These are phyloP conservation scores for Cymbidium sinense DNA, from an alignment of 106 monocot species.

Conservation along the genomic window DNA sequence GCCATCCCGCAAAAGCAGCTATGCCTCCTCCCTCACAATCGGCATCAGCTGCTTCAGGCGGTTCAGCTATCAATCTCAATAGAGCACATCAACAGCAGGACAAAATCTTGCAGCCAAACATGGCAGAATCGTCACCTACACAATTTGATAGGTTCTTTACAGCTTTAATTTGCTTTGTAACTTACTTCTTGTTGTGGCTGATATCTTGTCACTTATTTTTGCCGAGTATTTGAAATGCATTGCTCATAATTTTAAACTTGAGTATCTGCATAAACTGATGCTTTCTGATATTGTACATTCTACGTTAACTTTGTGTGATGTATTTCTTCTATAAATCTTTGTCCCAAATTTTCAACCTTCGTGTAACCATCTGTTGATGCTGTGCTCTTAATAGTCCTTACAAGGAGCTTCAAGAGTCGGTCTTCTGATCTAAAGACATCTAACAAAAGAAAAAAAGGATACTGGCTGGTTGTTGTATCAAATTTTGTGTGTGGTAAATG, in stretches of 20 bases:
- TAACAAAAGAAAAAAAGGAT: too few relatives aligned
- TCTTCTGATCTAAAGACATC: too few relatives aligned
- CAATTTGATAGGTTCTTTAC: conserved; percentile 33
- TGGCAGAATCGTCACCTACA: conserved; percentile 19
- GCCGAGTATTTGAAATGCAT: background rate
- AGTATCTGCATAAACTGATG: background rate
- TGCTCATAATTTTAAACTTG: background rate
- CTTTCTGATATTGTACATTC: too few relatives aligned
- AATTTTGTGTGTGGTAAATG: too few relatives aligned
- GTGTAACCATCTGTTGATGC: background rate
- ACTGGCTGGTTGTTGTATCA: too few relatives aligned
- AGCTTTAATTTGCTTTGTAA: background rate
- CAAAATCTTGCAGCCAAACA: conserved; percentile 26
- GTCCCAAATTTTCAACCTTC: too few relatives aligned
- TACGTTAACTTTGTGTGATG: too few relatives aligned
- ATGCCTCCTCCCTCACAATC: conserved; percentile 34
- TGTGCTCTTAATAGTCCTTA: background rate
- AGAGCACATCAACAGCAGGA: conserved; percentile 28
- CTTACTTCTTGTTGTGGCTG: background rate
- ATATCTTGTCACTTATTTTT: background rate
- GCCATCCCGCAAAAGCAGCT: conserved; percentile 58
- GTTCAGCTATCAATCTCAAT: conserved; percentile 18
- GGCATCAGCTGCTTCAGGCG: conserved; percentile 15
- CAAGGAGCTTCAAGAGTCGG: background rate
- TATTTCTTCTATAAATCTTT: too few relatives aligned